Percentiles rank a stretch among this genome's conserved stretches.
Evolutionary conservation across 2,329 filamentous ascomycete species (phyloP).

Genomic region (Magnaporthiopsis incrustans): DNA sequence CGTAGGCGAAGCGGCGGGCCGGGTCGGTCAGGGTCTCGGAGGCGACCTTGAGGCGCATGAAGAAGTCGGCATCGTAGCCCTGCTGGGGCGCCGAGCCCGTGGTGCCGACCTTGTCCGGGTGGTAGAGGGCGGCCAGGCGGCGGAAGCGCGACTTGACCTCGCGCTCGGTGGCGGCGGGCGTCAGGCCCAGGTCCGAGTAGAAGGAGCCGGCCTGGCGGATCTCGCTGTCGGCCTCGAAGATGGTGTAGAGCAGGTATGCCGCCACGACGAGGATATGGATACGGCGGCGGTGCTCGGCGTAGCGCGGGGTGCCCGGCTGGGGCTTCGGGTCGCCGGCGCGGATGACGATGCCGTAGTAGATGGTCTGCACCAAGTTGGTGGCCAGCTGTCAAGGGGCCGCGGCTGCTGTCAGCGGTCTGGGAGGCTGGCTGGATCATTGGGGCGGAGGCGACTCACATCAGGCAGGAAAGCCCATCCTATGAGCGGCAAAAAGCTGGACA

Average conservation of each 20-base stretch:
- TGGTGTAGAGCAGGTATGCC: constrained; percentile 80
- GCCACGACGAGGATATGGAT: constrained; percentile 80
- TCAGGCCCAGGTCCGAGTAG: constrained; percentile 69
- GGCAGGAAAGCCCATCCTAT: constrained; percentile 51
- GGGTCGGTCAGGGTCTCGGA: constrained; percentile 76
- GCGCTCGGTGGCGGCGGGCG: constrained; percentile 60
- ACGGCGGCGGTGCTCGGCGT: constrained; percentile 64
- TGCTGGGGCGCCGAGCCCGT: constrained; percentile 19
- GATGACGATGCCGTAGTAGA: constrained; percentile 84
- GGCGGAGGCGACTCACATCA: constrained; percentile 29
- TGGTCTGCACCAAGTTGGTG: constrained; percentile 66
- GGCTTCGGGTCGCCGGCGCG: constrained; percentile 82
- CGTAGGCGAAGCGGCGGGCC: constrained; percentile 76
- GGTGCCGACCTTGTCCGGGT: constrained; percentile 72
- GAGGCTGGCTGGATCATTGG: neutral
- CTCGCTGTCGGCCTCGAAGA: constrained; percentile 85
- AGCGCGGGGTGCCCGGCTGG: constrained; percentile 58
- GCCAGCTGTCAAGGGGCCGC: constrained; percentile 50
- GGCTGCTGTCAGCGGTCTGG: neutral
- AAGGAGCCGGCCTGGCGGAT: constrained; percentile 65
- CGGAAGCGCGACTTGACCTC: constrained; percentile 81
- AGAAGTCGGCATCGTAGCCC: constrained; percentile 40
- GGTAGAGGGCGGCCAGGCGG: constrained; percentile 60
- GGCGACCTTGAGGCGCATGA: constrained; percentile 75
- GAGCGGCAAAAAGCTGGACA: constrained; percentile 46